phyloP scores from a whole-genome alignment of 129 eudicot genomes.

The Apium graveolens region DNA sequence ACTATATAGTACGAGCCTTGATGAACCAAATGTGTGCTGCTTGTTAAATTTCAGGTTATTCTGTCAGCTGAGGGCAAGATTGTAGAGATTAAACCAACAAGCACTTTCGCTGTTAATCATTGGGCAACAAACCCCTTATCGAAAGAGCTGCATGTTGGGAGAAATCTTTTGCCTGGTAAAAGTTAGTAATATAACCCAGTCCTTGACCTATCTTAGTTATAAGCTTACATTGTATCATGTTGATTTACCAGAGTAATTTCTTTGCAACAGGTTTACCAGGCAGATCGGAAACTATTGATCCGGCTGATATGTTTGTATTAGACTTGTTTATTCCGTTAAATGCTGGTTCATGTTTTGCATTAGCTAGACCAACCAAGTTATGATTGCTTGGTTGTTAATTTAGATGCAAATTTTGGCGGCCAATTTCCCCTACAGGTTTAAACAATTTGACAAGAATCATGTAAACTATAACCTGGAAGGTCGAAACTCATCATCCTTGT shows the following conservation, averaged over 20 bases:
- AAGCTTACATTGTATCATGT: not conserved
- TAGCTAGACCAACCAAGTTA: conserved; percentile 54
- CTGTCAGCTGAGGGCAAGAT: conserved; percentile 55
- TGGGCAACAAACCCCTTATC: conserved; percentile 85
- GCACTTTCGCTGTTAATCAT: conserved; percentile 65
- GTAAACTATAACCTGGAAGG: too few species aligned
- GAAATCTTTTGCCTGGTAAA: conserved; percentile 73
- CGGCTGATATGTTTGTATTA: conserved; percentile 45
- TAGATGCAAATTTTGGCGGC: not conserved
- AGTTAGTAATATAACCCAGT: not conserved
- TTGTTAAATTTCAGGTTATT: conserved; percentile 49
- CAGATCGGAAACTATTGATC: conserved; percentile 43
- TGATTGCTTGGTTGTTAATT: not conserved
- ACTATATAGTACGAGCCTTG: not conserved
- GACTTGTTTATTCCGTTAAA: conserved; percentile 71
- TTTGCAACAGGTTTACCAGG: conserved; percentile 56
- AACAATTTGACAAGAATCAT: not conserved
- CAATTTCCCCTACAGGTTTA: not conserved
- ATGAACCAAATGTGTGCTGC: not conserved
- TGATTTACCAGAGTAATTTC: conserved; percentile 4
- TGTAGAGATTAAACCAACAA: conserved; percentile 78
- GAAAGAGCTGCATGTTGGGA: conserved; percentile 65
- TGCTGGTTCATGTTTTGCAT: conserved; percentile 49
- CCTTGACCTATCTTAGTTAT: not conserved
- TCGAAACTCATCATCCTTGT: too few species aligned